Base-by-base conservation (phyloP, 768 basidiomycete genomes). In the Xanthoconium purpureum region DNA sequence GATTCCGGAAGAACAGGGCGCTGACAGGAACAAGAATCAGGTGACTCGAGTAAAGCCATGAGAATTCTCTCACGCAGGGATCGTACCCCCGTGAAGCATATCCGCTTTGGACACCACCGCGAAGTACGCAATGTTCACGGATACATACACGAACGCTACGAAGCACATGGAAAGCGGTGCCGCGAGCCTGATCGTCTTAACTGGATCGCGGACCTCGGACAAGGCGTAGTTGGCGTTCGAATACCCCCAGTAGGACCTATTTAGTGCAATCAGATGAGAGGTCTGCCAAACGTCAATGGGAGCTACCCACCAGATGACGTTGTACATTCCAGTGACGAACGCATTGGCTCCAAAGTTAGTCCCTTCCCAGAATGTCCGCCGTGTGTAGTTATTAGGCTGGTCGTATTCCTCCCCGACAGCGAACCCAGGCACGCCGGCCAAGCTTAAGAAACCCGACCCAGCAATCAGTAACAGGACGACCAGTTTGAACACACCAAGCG, bases 211-310 rank as follows among this genome's bases (percentile, higher is more conserved):
- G 7, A 88, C 76, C 64, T 91, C 88, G 5, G 85, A 87, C 6
- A 91, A 73, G 0, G 83, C 85, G 59, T 88, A 89, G 63, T 90
- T 89, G 10, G 87, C 87, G 55, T 86, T 88, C 3, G 83, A 80
- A 65, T 89, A 91, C 0, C 89, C 89, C 46, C 80, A 77, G 64
- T 83, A 88, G 0, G 85, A 84, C 87, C 87, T 88, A 24, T 24
- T 24, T 24, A 40, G 12, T 35, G 15, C 13, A 51, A 30, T 61
- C 7, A 50, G 46, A 10, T 3, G 24, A 8, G 36, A 35, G 39
- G 6, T 52, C 13, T 6, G 3, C 0, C 5, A 15, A 49, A n/a
- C 6, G 35, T 6, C 6, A 30, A 13, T 3, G 1, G 7, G 14
- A 29, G 10, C 2, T 20, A 53, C 73, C 10, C 51, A 87, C 88